Evolutionary conservation across 305 asterid genomes (phyloP).

Genomic region (Euphrasia arctica): DNA sequence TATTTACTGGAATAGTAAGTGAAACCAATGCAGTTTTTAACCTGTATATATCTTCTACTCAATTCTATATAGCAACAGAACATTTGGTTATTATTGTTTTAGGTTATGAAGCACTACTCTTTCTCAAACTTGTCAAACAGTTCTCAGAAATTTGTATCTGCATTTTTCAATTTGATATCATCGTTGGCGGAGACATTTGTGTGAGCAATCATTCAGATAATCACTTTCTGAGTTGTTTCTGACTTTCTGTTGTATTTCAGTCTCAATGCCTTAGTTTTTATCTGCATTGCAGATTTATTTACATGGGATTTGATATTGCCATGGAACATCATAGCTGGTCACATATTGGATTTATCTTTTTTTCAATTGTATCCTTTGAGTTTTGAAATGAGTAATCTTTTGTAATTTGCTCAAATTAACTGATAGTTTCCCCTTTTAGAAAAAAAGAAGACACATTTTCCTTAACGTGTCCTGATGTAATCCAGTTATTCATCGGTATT

Average conservation of each 20-base stretch:
- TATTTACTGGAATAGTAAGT: conserved; percentile 99
- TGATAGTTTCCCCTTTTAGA: neutral
- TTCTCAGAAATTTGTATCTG: conserved; percentile 95
- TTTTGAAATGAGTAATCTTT: conserved; percentile 4
- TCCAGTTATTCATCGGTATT: conserved; percentile 80
- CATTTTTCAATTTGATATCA: conserved; percentile 93
- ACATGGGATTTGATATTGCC: conserved; percentile 98
- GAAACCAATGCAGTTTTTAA: conserved; percentile 22
- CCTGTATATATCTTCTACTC: conserved; percentile 21
- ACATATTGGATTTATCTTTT: conserved; percentile 93
- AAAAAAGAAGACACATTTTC: conserved; percentile 17
- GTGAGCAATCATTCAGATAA: conserved; percentile 44
- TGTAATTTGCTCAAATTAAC: conserved; percentile 20
- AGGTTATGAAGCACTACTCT: conserved; percentile 98
- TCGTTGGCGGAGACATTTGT: conserved; percentile 97
- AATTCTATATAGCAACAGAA: conserved; percentile 24
- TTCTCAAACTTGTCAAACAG: conserved; percentile 90
- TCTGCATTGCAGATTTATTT: conserved; percentile 75
- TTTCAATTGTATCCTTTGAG: conserved; percentile 87
- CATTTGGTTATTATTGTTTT: conserved; percentile 25
- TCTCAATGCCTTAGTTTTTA: conserved; percentile 23
- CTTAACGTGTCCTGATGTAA: conserved; percentile 50
- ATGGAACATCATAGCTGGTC: conserved; percentile 99
- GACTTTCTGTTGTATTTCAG: conserved; percentile 14
- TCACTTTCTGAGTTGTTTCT: conserved; percentile 5